Evolutionary conservation across 1,284 basidiomycete genomes (phyloP), one percentile per base, ranked within the genome.

Genomic region (Sphagnurus paluster): DNA sequence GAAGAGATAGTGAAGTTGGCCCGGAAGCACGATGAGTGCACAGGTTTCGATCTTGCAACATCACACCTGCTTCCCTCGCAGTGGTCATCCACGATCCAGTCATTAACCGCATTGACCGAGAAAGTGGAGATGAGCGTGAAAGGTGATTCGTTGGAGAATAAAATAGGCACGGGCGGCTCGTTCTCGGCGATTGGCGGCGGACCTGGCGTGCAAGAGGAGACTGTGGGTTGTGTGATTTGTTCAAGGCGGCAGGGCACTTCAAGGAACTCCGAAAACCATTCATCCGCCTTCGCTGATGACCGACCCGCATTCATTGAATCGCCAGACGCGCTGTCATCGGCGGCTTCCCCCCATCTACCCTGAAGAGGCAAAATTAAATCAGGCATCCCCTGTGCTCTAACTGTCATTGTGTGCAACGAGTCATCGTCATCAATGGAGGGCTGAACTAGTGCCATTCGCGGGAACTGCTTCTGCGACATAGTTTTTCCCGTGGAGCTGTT

Each of bases 121-220:
- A 42, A 41, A 2, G 44, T 41, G 8, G 51, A 49, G 20, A 53
- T 53, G 36, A 53, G 51, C 5, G 48, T 53, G 25, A 53, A 53
- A 5, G 51, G 48, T 1, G 48, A 49, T 29, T 53, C 51, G n/a
- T 53, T 53, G 4, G 51, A 52, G 17, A 52, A 52, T 21, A 52
- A 21, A 9, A 49, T 49, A 2, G 50, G 44, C n/a, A 25, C 41
- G 2, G 46, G 30, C 10, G 40, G 13, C 4, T 14, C 16, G 32
- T 28, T 35, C n/a, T 24, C 26, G 25, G 19, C 8, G 1, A 26
- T 13, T 34, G 44, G 19, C 7, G 44, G 29, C 6, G 34, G 20
- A 42, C 5, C 9, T 7, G 29, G 17, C 16, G 35, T 32, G 24
- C 50, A 48, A n/a, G 45, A 19, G 11, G 35, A 4, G 5, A 43